Evolutionary conservation across 805 yeast species (phyloP).

Genomic region (Sugiyamaella chiloensis): DNA sequence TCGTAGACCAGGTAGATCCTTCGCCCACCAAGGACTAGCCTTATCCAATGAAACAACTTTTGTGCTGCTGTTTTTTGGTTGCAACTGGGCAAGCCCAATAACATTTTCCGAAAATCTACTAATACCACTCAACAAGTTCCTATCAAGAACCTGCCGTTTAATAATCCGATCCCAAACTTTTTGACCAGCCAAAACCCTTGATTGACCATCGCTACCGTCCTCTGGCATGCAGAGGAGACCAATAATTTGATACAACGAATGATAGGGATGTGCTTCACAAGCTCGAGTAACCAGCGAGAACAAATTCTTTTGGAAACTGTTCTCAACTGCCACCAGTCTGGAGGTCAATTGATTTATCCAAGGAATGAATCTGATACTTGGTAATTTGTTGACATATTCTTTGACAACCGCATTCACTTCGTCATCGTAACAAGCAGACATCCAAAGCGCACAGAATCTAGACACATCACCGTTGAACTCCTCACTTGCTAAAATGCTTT

Average conservation of each 20-base stretch:
- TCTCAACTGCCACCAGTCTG: conserved; percentile 48
- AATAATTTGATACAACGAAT: conserved; percentile 52
- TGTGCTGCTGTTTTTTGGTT: not conserved
- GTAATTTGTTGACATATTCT: conserved; percentile 41
- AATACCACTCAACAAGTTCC: conserved; percentile 42
- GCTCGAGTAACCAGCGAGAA: conserved; percentile 46
- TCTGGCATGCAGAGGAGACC: conserved; percentile 12
- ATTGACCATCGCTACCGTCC: conserved; percentile 2
- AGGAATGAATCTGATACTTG: conserved; percentile 61
- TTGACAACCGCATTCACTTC: conserved; percentile 44
- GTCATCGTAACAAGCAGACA: conserved; percentile 52
- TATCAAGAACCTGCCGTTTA: conserved; percentile 23
- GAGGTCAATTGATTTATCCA: conserved; percentile 86
- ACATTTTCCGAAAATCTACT: conserved; percentile 50
- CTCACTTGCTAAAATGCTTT: conserved; percentile 10
- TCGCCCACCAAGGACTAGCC: conserved; percentile 51
- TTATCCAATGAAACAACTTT: conserved; percentile 15
- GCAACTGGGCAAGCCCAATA: conserved; percentile 26
- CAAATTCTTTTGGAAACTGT: conserved; percentile 55
- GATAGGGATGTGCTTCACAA: conserved; percentile 64
- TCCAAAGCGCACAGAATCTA: conserved; percentile 80
- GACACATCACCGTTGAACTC: conserved; percentile 46
- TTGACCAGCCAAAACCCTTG: conserved; percentile 15
- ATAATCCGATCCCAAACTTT: conserved; percentile 16
- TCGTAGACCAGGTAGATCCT: conserved; percentile 36